phyloP scores from a whole-genome alignment of 345 rosid species.

The Stellera chamaejasme region DNA sequence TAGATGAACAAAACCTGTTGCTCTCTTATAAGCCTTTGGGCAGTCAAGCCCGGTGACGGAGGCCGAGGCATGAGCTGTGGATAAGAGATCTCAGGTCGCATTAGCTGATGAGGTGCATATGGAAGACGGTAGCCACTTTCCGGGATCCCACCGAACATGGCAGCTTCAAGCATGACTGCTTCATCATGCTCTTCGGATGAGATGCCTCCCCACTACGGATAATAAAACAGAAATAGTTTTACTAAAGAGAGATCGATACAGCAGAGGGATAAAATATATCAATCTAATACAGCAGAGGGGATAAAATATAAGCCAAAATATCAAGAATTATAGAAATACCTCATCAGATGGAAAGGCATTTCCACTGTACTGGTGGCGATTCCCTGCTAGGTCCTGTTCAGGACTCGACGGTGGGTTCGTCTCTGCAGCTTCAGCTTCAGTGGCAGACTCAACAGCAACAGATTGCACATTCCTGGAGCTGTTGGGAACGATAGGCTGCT shows the following conservation, averaged over 20 bases:
- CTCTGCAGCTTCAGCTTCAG: slow-evolving; percentile 32
- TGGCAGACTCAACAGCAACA: slow-evolving; percentile 35
- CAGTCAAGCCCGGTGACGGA: slow-evolving; percentile 87
- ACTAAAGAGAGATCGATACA: not conserved
- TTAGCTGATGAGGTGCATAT: slow-evolving; percentile 56
- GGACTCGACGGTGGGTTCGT: slow-evolving; percentile 51
- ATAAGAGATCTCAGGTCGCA: slow-evolving; percentile 39
- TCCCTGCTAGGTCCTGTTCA: slow-evolving; percentile 26
- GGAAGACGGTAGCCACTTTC: slow-evolving; percentile 60
- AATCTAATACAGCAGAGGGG: not conserved
- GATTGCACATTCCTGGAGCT: slow-evolving; percentile 49
- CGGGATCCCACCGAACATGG: slow-evolving; percentile 99
- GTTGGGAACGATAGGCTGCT: slow-evolving; percentile 68
- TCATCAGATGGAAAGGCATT: slow-evolving; percentile 66
- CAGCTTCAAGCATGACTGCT: slow-evolving; percentile 99
- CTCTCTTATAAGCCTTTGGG: slow-evolving; percentile 94
- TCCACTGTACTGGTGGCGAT: slow-evolving; percentile 37
- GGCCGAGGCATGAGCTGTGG: slow-evolving; percentile 55
- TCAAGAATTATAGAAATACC: slow-evolving; percentile 20
- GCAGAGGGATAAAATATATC: not conserved
- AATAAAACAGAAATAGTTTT: too few relatives aligned
- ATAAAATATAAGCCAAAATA: slow-evolving; percentile 1
- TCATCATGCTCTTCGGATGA: slow-evolving; percentile 99
- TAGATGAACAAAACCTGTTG: slow-evolving; percentile 62
- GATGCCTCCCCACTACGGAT: slow-evolving; percentile 91